Evolutionary conservation across 768 basidiomycete genomes (phyloP), one percentile per base, ranked within the genome.

Genomic region (Trametes villosa): DNA sequence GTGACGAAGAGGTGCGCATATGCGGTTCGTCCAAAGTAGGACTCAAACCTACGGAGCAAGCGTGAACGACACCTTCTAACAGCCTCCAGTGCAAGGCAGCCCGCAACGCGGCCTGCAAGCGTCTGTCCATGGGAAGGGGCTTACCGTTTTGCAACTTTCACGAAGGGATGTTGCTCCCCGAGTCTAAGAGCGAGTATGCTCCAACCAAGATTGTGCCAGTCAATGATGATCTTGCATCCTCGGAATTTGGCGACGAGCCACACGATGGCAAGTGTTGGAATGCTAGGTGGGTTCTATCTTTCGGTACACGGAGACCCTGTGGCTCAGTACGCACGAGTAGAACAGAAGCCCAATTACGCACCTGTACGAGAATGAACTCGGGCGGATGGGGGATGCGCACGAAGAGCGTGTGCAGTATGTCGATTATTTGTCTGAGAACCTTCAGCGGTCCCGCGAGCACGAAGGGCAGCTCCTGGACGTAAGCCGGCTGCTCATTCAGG

Each of bases 171-270:
- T 0, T 73, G 71, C 1, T 78, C 59, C 0, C 94, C 91, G n/a
- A 95, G 76, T 67, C 86, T 89, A 64, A 99, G 74, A 1, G 89
- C 90, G 48, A 99, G 83, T 46, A 98, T 94, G 64, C 87, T 96
- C 72, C 94, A 95, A 18, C 97, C 97, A 26, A 96, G 83, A 73
- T 99, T 99, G 72, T 99, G 97, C 97, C 97, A 99, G 76, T 99
- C 97, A 55, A 99, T 95, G 60, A 99, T 91, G 65, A 99, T 79
- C 67, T 91, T 93, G 65, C 88, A 89, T 3, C 91, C 88, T 18
- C 86, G 81, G 17, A 93, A 67, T 20, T 77, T 70, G 22, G 83
- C 83, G 1, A 88, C 86, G 27, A 94, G 72, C 81, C 91, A 91
- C 3, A 92, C 93, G 20, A 98, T 77, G 2, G 88, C 87, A 18